Evolutionary conservation across 371 early-diverging fungal species (phyloP).

Genomic region (Cokeromyces recurvatus): DNA sequence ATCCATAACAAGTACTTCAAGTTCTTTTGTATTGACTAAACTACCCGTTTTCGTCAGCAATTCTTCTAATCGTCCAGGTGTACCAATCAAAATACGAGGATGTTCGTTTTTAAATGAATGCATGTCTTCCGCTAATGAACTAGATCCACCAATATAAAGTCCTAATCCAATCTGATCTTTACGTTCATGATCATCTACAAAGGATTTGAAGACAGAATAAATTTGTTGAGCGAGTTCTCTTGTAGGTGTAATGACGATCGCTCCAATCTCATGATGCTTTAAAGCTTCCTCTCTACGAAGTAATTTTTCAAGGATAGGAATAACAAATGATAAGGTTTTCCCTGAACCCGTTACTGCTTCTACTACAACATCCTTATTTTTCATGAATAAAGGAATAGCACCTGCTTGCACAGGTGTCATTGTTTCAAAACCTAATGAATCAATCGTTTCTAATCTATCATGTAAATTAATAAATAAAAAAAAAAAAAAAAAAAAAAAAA

Average conservation of each 20-base stretch:
- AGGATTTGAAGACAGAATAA: conserved; percentile 62
- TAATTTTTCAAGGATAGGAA: conserved; percentile 93
- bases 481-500: no score
- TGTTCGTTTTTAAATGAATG: conserved; percentile 49
- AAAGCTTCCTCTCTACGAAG: conserved; percentile 55
- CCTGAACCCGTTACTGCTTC: conserved; percentile 99
- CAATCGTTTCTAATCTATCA: conserved; percentile 31
- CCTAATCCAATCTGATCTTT: conserved; percentile 39
- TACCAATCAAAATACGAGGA: conserved; percentile 90
- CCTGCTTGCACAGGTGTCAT: conserved; percentile 58
- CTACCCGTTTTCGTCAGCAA: conserved; percentile 58
- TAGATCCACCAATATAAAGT: conserved; percentile 72
- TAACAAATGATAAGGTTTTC: conserved; percentile 95
- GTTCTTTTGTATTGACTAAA: conserved; percentile 66
- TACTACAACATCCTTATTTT: conserved; percentile 96
- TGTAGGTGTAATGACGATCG: conserved; percentile 94
- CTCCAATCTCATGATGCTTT: conserved; percentile 75
- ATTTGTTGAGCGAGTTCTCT: conserved; percentile 96
- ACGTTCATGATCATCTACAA: conserved; percentile 45
- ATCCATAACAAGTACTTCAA: conserved; percentile 90
- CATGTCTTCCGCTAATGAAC: conserved; percentile 62
- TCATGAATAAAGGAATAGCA: conserved; percentile 85
- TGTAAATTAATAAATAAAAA: no score
- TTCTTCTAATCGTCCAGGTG: conserved; percentile 96
- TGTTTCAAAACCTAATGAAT: conserved; percentile 35